Base-by-base conservation (phyloP, 2,329 filamentous ascomycete genomes). In the Colletotrichum sidae region DNA sequence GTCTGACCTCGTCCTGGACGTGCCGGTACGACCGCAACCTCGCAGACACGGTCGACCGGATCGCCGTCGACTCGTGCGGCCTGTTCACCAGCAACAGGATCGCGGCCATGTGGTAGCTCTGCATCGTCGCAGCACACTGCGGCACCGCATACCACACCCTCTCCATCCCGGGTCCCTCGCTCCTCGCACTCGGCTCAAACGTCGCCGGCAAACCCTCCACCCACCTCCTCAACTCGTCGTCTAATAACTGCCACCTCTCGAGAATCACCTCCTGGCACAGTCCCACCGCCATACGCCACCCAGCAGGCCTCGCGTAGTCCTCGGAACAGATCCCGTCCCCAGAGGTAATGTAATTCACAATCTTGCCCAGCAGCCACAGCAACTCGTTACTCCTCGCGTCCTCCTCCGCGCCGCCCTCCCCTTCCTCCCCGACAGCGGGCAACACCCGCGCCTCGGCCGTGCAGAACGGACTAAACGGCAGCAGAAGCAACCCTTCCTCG, bases 101-200 rank as follows among this genome's bases (percentile, higher is more conserved):
- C 47, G 86, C 83, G 1, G 86, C 86, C 78, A 90, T 90, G 70
- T 90, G 86, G 68, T 89, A 90, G 65, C 83, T 83, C 70, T 90
- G 87, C 83, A 90, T 90, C 1, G 87, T 87, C 2, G 88, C 87
- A 0, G 86, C 87, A 74, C 88, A 91, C 81, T 90, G 85, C 0
- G 88, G 82, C 0, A 87, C 79, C 56, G 83, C 83, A 73, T 88
- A 90, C 87, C 88, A 91, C 11, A 89, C 81, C 71, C 89, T 86
- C 0, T 75, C 81, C 73, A 83, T 85, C 1, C 12, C n/a, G 8
- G n/a, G 3, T 13, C 39, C 10, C n/a, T 35, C 37, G 9, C 47
- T 63, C 17, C 47, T n/a, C 6, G 41, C 60, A 37, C 46, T 58
- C 2, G 55, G 54, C 3, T 9, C 15, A 8, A 63, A 63, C 0